Evolutionary conservation across 352 stramenopile species (phyloP).

Genomic region (Thraustochytrium striatum): DNA sequence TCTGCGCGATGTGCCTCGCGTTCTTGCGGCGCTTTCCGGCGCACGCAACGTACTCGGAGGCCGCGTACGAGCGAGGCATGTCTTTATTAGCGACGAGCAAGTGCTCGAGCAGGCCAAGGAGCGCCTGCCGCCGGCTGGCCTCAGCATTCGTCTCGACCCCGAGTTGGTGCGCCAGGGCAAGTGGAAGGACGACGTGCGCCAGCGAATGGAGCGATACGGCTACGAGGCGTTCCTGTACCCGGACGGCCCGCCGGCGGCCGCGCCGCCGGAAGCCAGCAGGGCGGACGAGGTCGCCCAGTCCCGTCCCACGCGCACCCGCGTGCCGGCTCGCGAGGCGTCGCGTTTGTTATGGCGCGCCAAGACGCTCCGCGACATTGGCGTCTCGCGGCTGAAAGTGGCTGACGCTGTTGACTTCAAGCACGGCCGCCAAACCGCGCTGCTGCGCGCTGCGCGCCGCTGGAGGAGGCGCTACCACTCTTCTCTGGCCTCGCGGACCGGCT

Average conservation of each 20-base stretch:
- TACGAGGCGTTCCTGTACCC: conserved; percentile 27
- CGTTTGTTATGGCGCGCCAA: conserved; percentile 2
- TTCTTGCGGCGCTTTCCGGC: conserved; percentile 29
- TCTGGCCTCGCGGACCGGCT: conserved; percentile 13
- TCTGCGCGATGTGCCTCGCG: conserved; percentile 21
- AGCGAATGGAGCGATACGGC: background rate
- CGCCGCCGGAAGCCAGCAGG: background rate
- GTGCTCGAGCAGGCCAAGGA: conserved; percentile 41
- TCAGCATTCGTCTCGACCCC: background rate
- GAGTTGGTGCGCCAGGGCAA: conserved; percentile 42
- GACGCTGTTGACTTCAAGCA: background rate
- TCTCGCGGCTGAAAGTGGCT: background rate
- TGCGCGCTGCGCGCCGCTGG: background rate
- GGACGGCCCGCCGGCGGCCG: background rate
- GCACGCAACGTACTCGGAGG: conserved; percentile 30
- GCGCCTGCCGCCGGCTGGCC: conserved; percentile 26
- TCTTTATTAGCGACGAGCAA: conserved; percentile 18
- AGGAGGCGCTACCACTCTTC: conserved; percentile 7
- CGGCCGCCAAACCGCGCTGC: background rate
- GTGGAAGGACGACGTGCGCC: conserved; percentile 35
- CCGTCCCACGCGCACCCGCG: background rate
- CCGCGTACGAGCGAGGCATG: conserved; percentile 36
- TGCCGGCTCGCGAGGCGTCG: background rate
- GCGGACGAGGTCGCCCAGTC: background rate
- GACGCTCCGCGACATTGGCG: conserved; percentile 15